These are phyloP conservation scores for Eruca vesicaria DNA, from an alignment of 441 rosid species.

Conservation along the genomic window DNA sequence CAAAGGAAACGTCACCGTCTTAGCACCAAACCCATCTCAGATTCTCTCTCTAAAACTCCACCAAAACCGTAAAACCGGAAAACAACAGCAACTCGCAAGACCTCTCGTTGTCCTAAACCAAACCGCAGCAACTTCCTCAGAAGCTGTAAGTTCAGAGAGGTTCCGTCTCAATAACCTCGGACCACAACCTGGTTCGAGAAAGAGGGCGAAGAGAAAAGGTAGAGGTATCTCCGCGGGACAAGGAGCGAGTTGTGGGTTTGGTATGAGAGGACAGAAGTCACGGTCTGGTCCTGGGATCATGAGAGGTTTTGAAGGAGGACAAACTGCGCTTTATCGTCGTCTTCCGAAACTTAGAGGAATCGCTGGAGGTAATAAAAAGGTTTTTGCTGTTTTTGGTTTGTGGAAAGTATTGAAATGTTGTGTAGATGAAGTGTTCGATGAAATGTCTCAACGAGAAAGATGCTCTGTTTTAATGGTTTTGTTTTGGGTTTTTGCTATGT, in stretches of 20 bases:
- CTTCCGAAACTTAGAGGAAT: constrained; percentile 83
- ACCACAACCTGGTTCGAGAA: not conserved
- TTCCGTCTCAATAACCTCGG: not conserved
- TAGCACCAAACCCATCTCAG: constrained; percentile 38
- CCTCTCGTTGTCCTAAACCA: constrained; percentile 37
- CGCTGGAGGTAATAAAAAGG: constrained; percentile 71
- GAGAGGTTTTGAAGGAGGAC: constrained; percentile 92
- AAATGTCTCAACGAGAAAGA: constrained; percentile 5
- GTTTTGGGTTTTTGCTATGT: not conserved
- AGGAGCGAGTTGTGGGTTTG: not conserved
- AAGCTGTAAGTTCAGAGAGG: not conserved
- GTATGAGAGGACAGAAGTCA: not conserved
- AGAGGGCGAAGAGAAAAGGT: not conserved
- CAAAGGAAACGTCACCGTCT: not conserved
- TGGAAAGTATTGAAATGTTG: not conserved
- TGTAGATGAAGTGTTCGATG: constrained; percentile 27
- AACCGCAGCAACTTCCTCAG: constrained; percentile 26
- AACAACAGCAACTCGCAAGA: constrained; percentile 7
- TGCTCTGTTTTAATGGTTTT: too few relatives aligned
- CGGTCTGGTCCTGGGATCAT: constrained; percentile 84
- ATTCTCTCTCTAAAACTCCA: constrained; percentile 36
- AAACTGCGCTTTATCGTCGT: constrained; percentile 94
- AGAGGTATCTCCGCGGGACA: not conserved
- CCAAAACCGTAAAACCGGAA: constrained; percentile 16
- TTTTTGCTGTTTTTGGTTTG: not conserved